Base-by-base conservation (phyloP, 306 rosid species). In the Cucurbita ficifolia region DNA sequence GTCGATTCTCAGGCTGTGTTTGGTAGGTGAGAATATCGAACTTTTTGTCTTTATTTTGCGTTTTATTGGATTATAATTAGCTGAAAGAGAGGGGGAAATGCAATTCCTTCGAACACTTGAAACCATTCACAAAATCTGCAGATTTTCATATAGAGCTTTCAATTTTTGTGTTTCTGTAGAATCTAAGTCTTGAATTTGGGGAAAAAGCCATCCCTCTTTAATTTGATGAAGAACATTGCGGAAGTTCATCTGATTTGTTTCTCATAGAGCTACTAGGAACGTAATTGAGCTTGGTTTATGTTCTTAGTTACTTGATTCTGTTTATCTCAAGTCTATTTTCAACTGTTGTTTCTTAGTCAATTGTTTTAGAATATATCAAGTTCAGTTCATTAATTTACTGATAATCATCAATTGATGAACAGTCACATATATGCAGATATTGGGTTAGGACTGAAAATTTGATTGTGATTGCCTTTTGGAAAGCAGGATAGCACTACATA, bases 401-500 rank as follows among this genome's bases (percentile, higher is more conserved):
- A 43, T 67, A 43, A 67, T 43, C 21, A 43, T 42, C 36, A 48
- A 67, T 63, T 45, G 17, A 67, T 40, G 51, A 17, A 21, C 45
- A 21, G 38, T 7, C 21, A 21, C 22, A 24, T 65, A 65, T 64
- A 21, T 45, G 72, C 54, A 68, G 55, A 22, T 33, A 33, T 49
- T 69, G 40, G 56, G 73, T 29, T 13, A 29, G 74, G 39, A 22
- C 53, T 24, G 58, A 49, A 8, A 9, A 78, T 10, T 10, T 70
- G 50, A 33, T 45, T 73, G 48, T 70, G 43, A 33, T 45, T 73
- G 40, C 52, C 46, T 39, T 79, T 38, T 65, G 69, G 70, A 6
- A 18, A 63, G 48, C 83, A 85, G 84, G 78, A 69, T 79, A 50
- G 70, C 21, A 39, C 16, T 52, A 54, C 50, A 51, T 73, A 75